Evolutionary conservation across 257 asterid species (phyloP).

Genomic region (Rubia yunnanensis): DNA sequence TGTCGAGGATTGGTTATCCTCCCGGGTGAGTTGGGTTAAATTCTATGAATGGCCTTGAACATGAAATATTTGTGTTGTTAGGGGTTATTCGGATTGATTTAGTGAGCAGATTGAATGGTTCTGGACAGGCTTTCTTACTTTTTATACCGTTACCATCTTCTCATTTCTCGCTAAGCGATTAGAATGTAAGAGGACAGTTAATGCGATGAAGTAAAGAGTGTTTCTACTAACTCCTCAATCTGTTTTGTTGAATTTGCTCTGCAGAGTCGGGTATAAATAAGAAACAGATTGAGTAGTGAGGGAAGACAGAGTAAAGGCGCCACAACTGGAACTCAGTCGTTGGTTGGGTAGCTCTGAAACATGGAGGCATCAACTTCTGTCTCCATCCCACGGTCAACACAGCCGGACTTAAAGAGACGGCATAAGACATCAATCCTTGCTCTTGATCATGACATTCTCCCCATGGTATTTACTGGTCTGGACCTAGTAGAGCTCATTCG

Average conservation of each 20-base stretch:
- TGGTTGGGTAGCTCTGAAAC: background rate
- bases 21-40: too few species aligned
- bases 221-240: background rate
- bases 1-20: too few species aligned
- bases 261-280: background rate
- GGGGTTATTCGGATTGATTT: background rate
- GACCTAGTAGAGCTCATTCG: constrained; percentile 67
- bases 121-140: background rate
- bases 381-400: constrained; percentile 20
- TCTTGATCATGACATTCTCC: constrained; percentile 50
- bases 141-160: too few species aligned
- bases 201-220: background rate
- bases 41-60: too few species aligned
- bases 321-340: background rate
- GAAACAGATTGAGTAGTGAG: too few species aligned
- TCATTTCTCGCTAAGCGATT: background rate
- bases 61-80: background rate
- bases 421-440: constrained; percentile 25
- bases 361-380: constrained; percentile 33
- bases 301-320: background rate
- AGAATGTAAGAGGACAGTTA: too few species aligned
- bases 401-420: constrained; percentile 22
- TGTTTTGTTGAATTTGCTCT: background rate
- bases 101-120: too few species aligned
- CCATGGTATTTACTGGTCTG: constrained; percentile 55